phyloP scores from a whole-genome alignment of 805 yeast genomes.

The Vanderwaltozyma verrucispora region DNA sequence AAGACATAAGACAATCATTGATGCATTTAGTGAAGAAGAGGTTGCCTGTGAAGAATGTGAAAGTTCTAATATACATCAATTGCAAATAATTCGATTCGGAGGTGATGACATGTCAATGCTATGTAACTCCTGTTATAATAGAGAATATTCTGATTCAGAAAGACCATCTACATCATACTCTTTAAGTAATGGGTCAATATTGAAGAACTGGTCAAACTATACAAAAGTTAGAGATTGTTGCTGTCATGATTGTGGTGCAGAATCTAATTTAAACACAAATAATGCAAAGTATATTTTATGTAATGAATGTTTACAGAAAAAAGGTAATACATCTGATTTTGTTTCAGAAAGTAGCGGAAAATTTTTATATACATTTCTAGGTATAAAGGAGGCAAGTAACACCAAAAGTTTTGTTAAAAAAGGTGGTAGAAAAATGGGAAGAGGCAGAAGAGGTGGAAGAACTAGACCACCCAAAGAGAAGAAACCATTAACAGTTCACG shows the following conservation, averaged over 20 bases:
- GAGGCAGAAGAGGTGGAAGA: conserved; percentile 9
- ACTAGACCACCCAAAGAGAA: conserved; percentile 6
- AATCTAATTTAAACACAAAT: conserved; percentile 32
- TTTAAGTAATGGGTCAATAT: conserved; percentile 45
- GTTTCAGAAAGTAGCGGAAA: conserved; percentile 38
- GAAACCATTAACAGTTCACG: conserved; percentile 18
- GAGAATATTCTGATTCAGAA: conserved; percentile 27
- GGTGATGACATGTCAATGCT: conserved; percentile 43
- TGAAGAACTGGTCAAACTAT: conserved; percentile 38
- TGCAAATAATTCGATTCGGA: conserved; percentile 42
- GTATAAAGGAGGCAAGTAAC: conserved; percentile 33
- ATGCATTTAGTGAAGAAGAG: conserved; percentile 30
- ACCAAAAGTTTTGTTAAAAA: conserved; percentile 12
- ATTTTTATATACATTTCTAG: conserved; percentile 38
- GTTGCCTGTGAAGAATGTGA: conserved; percentile 48
- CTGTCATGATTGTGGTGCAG: conserved; percentile 37
- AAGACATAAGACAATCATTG: conserved; percentile 40
- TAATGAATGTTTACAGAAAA: conserved; percentile 31
- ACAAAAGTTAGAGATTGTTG: conserved; percentile 40
- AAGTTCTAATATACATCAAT: conserved; percentile 42
- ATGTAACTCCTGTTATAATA: conserved; percentile 37
- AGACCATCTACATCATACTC: conserved; percentile 42
- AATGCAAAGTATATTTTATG: conserved; percentile 31
- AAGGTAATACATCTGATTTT: conserved; percentile 14
- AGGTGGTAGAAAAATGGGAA: conserved; percentile 28